phyloP scores from a whole-genome alignment of 306 rosid genomes.

The Hylodesmum podocarpum region DNA sequence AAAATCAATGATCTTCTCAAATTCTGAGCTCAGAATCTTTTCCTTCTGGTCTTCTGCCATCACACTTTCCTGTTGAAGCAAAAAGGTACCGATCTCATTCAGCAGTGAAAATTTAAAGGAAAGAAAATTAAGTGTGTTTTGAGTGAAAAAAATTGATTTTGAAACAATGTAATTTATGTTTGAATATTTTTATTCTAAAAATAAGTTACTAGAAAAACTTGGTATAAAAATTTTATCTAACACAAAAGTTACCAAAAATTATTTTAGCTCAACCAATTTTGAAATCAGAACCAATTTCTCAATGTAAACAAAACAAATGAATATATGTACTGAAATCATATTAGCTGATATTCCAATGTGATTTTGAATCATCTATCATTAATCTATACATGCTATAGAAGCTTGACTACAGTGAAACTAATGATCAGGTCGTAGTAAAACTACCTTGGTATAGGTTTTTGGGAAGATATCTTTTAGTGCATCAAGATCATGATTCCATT shows the following conservation, averaged over 20 bases:
- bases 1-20: conserved; percentile 39
- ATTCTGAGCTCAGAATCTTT: conserved; percentile 27
- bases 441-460: conserved; percentile 44
- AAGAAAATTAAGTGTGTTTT: neutral
- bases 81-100: neutral
- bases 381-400: neutral
- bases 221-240: neutral
- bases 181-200: too few relatives aligned
- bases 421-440: neutral
- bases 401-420: neutral
- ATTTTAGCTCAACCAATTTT: neutral
- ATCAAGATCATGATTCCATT: conserved; percentile 38
- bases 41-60: conserved; percentile 25
- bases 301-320: neutral
- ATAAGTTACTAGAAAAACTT: too few relatives aligned
- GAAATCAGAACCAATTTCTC: neutral
- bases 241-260: too few relatives aligned
- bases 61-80: conserved; percentile 40
- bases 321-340: neutral
- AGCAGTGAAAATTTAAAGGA: neutral
- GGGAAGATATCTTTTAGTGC: conserved; percentile 41
- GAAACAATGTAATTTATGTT: too few relatives aligned
- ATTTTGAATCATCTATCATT: too few relatives aligned
- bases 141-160: neutral
- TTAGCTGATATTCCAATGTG: neutral